Conservation (phyloP, 1,284 basidiomycete species). For the Mycosarcoma maydis region DNA sequence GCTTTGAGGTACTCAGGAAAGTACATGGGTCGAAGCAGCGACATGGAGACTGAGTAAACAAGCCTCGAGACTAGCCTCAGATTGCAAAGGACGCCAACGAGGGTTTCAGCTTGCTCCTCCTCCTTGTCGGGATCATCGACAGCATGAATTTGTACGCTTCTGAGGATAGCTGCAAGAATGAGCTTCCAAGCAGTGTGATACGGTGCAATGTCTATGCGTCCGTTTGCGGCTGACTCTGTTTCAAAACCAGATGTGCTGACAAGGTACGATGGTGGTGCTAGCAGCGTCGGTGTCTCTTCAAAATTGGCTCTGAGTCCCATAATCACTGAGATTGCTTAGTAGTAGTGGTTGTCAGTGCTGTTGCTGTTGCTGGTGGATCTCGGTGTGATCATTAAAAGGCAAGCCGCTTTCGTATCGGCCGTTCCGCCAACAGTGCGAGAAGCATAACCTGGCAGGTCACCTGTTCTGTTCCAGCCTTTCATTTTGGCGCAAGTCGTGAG, state of each 20-base stretch:
- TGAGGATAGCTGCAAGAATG: conserved; percentile 7
- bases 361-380: no score
- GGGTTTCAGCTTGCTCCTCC: conserved; percentile 16
- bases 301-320: conserved; percentile 41
- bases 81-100: conserved; percentile 24
- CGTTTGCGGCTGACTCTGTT: not conserved
- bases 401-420: no score
- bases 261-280: conserved; percentile 35
- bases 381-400: no score
- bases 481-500: no score
- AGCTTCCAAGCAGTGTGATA: conserved; percentile 29
- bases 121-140: conserved; percentile 16
- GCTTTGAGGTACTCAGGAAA: conserved; percentile 26
- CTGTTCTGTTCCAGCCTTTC: no score
- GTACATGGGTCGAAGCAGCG: conserved; percentile 22
- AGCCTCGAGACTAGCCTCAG: conserved; percentile 34
- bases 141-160: not conserved
- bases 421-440: no score
- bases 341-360: no score
- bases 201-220: conserved; percentile 13
- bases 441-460: no score
- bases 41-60: conserved; percentile 33
- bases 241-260: conserved; percentile 17
- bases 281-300: conserved; percentile 27
- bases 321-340: not conserved